Conservation (phyloP, 495 filamentous ascomycete genomes). For the Chaetomium tenue region DNA sequence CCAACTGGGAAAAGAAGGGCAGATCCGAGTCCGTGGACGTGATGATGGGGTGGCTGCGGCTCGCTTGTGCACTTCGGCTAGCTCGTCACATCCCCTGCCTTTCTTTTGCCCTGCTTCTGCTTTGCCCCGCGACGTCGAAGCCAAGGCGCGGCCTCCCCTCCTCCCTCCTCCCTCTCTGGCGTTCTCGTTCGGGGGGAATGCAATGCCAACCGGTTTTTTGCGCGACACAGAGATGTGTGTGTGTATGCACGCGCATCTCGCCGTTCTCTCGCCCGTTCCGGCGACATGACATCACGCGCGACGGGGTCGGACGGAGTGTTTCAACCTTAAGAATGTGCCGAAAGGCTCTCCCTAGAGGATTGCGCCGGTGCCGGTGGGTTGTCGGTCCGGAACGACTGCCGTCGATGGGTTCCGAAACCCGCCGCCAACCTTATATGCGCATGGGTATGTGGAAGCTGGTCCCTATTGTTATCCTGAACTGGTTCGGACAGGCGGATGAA, state of each 20-base stretch:
- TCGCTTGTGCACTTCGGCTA: constrained; percentile 14
- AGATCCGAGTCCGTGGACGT: neutral
- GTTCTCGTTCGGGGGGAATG: neutral
- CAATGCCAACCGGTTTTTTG: no score
- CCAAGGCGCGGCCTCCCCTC: neutral
- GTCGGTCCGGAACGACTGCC: constrained; percentile 1
- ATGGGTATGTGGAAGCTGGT: constrained; percentile 9
- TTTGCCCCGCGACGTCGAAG: neutral
- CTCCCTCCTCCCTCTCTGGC: neutral
- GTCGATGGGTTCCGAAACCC: neutral
- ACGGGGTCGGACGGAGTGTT: no score
- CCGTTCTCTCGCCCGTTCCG: no score
- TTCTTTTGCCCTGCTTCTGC: no score
- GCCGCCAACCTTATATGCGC: neutral
- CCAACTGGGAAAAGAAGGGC: neutral
- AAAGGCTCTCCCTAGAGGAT: no score
- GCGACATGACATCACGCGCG: no score
- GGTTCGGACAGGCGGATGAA: constrained; percentile 26
- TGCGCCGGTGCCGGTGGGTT: neutral
- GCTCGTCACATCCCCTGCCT: neutral
- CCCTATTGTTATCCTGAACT: constrained; percentile 21
- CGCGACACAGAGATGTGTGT: no score
- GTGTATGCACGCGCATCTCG: no score
- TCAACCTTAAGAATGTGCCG: no score
- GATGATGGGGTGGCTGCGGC: neutral